Base-by-base conservation (phyloP, 2,329 filamentous ascomycete genomes). In the Microdochium bolleyi region DNA sequence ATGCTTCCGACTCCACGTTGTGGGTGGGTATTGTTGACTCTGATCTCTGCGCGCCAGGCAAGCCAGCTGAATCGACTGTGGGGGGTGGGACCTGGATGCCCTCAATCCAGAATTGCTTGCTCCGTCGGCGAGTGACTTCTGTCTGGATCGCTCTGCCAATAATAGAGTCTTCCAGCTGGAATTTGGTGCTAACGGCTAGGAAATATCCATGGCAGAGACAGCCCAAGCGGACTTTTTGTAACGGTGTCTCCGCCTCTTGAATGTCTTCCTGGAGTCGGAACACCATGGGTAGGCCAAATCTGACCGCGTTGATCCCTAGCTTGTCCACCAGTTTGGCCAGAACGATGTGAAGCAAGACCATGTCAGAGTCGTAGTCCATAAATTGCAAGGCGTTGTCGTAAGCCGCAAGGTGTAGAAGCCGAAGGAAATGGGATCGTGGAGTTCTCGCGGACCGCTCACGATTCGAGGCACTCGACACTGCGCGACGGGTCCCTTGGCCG, bases 201-300 rank as follows among this genome's bases (percentile, higher is more conserved):
- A 96, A 84, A 67, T 96, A 96, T 9, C 90, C 92, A 63, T 95
- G 89, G 50, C 92, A 89, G 53, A 97, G 73, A 63, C 88, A 91
- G 27, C 88, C 90, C 46, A 95, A 75, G 46, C 89, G 86, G 38
- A 95, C 81, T 64, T 92, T 94, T 27, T 85, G 80, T 44, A 82
- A 67, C 0, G 87, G 83, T 24, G 79, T 79, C 49, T 85, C 82
- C 2, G 84, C 75, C 8, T 81, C 79, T 52, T 82, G 77, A 30
- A 94, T 87, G 57, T 94, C 89, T 62, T 95, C 89, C 66, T 96
- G 92, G 1, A 97, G 77, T 48, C 87, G 82, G 67, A 95, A 84
- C 11, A 96, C 79, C 91, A 96, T 96, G 2, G 92, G 90, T 37
- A 96, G 70, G 0, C 91, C 90, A 61, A 82, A 87, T 54, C 86